phyloP scores from a whole-genome alignment of 768 basidiomycete genomes.

The Podaxis sp. region DNA sequence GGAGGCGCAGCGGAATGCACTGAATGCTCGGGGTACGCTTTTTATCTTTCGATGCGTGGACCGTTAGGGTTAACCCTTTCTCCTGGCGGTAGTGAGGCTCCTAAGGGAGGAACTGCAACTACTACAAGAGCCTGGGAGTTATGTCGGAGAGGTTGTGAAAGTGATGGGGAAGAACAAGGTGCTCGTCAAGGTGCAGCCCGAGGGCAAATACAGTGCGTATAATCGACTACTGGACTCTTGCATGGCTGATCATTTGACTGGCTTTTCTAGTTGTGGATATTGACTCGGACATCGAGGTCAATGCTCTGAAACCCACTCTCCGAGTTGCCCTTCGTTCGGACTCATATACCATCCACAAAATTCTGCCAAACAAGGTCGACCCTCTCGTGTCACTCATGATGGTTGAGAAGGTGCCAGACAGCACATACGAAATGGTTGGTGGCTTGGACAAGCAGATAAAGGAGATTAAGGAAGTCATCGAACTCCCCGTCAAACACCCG shows the following conservation, averaged over 20 bases:
- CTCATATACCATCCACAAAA: slow-evolving; percentile 94
- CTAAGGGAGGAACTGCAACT: slow-evolving; percentile 90
- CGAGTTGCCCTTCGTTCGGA: slow-evolving; percentile 96
- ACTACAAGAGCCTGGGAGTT: slow-evolving; percentile 92
- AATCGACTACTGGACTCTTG: not conserved
- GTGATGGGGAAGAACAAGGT: slow-evolving; percentile 99
- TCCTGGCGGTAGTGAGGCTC: slow-evolving; percentile 61
- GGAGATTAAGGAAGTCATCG: slow-evolving; percentile 96
- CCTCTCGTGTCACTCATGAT: slow-evolving; percentile 99
- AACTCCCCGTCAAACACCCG: slow-evolving; percentile 95
- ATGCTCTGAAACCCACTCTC: slow-evolving; percentile 74
- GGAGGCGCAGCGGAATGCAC: slow-evolving; percentile 95
- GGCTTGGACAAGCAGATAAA: slow-evolving; percentile 99
- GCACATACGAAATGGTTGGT: slow-evolving; percentile 99
- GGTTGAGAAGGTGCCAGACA: slow-evolving; percentile 99
- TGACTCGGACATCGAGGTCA: slow-evolving; percentile 80
- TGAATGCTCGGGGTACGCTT: slow-evolving; percentile 83
- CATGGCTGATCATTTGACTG: not conserved
- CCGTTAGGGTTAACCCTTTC: not conserved
- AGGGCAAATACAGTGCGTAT: slow-evolving; percentile 95
- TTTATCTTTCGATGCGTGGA: not conserved
- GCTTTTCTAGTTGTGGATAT: slow-evolving; percentile 79
- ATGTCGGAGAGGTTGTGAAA: slow-evolving; percentile 97
- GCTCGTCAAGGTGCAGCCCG: slow-evolving; percentile 95
- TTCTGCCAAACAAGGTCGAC: slow-evolving; percentile 96